A percentile compares a stretch with the other conserved stretches of the same genome.
phyloP scores from a whole-genome alignment of 1,284 basidiomycete genomes.

The Termitomyces sp. region DNA sequence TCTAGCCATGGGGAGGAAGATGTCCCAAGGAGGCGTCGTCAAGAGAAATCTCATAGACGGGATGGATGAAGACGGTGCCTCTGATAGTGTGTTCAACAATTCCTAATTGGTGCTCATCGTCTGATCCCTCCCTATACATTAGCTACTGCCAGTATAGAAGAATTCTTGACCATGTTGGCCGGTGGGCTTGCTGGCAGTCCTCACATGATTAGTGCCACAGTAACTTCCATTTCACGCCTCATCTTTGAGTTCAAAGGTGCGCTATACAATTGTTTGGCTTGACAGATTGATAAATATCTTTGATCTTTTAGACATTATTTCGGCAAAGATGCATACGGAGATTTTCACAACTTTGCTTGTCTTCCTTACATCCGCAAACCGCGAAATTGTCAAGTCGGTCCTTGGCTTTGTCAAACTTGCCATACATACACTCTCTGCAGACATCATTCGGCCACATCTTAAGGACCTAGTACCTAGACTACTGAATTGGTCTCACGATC shows the following conservation, averaged over 20 bases:
- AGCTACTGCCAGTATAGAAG: constrained; percentile 81
- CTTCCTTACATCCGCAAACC: constrained; percentile 89
- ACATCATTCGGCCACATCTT: constrained; percentile 74
- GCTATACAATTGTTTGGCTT: not conserved
- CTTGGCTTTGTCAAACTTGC: constrained; percentile 95
- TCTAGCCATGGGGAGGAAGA: constrained; percentile 90
- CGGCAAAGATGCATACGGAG: constrained; percentile 76
- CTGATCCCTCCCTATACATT: constrained; percentile 11
- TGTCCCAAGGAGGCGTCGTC: constrained; percentile 84
- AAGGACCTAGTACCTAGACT: constrained; percentile 79
- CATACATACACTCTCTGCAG: constrained; percentile 76
- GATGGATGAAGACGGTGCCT: constrained; percentile 66
- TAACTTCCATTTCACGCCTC: constrained; percentile 90
- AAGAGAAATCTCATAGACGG: constrained; percentile 75
- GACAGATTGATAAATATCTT: not conserved
- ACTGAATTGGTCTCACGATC: constrained; percentile 91
- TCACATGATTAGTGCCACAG: constrained; percentile 97
- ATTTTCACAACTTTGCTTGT: constrained; percentile 85
- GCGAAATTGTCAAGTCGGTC: constrained; percentile 96
- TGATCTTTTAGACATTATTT: constrained; percentile 56
- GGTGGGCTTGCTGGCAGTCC: constrained; percentile 92
- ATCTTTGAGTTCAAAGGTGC: constrained; percentile 97
- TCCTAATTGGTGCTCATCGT: not conserved
- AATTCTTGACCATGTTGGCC: constrained; percentile 96
- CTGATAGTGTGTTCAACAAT: constrained; percentile 46